Base-by-base conservation (phyloP, 805 yeast species). In the Teunomyces tritomae region DNA sequence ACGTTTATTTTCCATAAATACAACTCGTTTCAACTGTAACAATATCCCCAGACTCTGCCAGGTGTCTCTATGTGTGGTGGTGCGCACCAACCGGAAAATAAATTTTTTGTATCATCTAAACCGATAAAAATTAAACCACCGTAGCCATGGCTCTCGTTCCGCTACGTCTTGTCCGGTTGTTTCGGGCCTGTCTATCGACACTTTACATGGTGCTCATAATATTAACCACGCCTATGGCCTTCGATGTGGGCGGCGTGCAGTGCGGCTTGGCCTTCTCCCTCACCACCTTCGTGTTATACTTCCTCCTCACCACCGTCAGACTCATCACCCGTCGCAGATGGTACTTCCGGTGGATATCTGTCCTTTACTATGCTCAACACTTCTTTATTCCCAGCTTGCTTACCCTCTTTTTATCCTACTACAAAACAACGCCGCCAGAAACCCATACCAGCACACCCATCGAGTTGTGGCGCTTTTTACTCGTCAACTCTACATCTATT, bases 231-330 rank as follows among this genome's bases (percentile, higher is more conserved):
- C 98, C 98, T 4, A 77, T 94, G 51, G 87, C 97, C 20, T 94
- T 94, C 67, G 96, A 92, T 60, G 85, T 89, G 33, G 98, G 98
- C 8, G 97, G 98, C 1, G 77, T 84, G 14, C 77, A 82, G 47
- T 92, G 98, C 67, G 99, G 99, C 1, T 71, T 94, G 50, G 82
- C 95, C 14, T 94, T 83, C 64, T 84, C 96, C 5, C 75, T 92
- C 42, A 79, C 88, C 46, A 71, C 79, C 37, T 63, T 67, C 48
- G 43, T 55, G 36, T 67, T 86, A 45, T 91, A 90, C 65, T 84
- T 88, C 51, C 62, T 79, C 5, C 70, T 89, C 47, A 88, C 97
- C 7, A 83, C 95, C 1, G 58, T 89, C 28, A 76, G 95, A 49
- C 73, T 89, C 28, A 55, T 83, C 36, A 70, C 80, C 30, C 62